Conservation (phyloP, 805 yeast species). For the Torulaspora microellipsoides region DNA sequence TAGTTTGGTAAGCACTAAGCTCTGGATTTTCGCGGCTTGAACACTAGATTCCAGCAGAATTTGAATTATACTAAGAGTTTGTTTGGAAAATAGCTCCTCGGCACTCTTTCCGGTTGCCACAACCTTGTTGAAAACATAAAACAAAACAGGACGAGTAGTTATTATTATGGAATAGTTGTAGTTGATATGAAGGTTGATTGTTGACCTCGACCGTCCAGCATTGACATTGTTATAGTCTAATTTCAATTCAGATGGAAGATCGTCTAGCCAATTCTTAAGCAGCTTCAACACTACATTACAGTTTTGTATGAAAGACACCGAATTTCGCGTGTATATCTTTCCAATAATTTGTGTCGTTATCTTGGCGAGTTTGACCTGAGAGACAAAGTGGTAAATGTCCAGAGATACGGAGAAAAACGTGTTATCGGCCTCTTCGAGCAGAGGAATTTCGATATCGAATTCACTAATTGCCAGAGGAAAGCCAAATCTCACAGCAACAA, state of each 20-base stretch:
- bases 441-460: constrained; percentile 15
- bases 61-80: constrained; percentile 8
- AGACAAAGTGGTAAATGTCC: constrained; percentile 15
- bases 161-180: constrained; percentile 21
- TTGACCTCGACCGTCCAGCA: constrained; percentile 13
- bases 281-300: constrained; percentile 15
- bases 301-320: constrained; percentile 17
- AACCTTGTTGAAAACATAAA: constrained; percentile 19
- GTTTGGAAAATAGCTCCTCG: constrained; percentile 9
- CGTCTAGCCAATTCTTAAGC: constrained; percentile 17
- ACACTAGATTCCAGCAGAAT: constrained; percentile 18
- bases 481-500: constrained; percentile 20
- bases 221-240: constrained; percentile 14
- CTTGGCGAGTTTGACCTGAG: constrained; percentile 19
- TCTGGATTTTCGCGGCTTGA: constrained; percentile 20
- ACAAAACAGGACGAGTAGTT: constrained; percentile 19
- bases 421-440: constrained; percentile 6
- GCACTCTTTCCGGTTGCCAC: constrained; percentile 5
- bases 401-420: constrained; percentile 5
- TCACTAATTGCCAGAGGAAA: constrained; percentile 19
- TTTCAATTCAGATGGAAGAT: constrained; percentile 12
- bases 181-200: constrained; percentile 20
- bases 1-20: constrained; percentile 14
- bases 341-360: constrained; percentile 16
- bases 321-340: constrained; percentile 19